Conservation (phyloP, 2,329 filamentous ascomycete genomes). For the Cordyceps cateniannulata region DNA sequence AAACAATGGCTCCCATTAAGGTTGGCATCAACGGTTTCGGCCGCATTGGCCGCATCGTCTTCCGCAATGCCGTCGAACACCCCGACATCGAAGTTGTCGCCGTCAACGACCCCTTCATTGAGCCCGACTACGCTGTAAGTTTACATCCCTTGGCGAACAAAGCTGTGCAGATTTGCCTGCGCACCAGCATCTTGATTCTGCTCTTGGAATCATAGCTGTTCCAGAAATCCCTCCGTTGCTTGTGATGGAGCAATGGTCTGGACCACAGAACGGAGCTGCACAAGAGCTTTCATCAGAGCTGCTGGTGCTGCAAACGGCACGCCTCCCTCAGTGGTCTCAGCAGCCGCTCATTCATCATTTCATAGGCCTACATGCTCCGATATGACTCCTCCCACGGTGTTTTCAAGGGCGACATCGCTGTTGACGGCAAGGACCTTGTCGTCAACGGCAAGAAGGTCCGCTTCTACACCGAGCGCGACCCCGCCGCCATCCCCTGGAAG, state of each 20-base stretch:
- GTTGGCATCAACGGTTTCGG: constrained; percentile 99
- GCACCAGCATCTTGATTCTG: background rate
- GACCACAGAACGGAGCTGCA: background rate
- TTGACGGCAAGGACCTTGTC: constrained; percentile 63
- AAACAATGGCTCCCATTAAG: constrained; percentile 52
- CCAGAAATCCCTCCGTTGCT: background rate
- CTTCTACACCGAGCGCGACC: constrained; percentile 93
- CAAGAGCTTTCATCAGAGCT: background rate
- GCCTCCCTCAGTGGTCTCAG: background rate
- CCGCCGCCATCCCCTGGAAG: constrained; percentile 81
- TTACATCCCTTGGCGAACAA: background rate
- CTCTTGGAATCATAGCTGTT: background rate
- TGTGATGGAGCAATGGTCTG: background rate
- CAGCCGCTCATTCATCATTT: constrained; percentile 7
- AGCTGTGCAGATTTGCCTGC: background rate
- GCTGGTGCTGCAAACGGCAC: background rate
- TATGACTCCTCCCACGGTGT: constrained; percentile 95
- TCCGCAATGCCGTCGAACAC: constrained; percentile 95
- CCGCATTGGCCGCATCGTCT: constrained; percentile 98
- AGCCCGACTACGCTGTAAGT: constrained; percentile 93
- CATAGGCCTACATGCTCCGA: constrained; percentile 97
- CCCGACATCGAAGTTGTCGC: constrained; percentile 86
- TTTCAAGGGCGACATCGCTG: constrained; percentile 88
- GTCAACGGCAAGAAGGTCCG: constrained; percentile 93
- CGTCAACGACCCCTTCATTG: constrained; percentile 99